A percentile compares a stretch with the other conserved stretches of the same genome.
These are phyloP conservation scores for Penicillium flavigenum DNA, from an alignment of 495 filamentous ascomycete species.

Conservation along the genomic window DNA sequence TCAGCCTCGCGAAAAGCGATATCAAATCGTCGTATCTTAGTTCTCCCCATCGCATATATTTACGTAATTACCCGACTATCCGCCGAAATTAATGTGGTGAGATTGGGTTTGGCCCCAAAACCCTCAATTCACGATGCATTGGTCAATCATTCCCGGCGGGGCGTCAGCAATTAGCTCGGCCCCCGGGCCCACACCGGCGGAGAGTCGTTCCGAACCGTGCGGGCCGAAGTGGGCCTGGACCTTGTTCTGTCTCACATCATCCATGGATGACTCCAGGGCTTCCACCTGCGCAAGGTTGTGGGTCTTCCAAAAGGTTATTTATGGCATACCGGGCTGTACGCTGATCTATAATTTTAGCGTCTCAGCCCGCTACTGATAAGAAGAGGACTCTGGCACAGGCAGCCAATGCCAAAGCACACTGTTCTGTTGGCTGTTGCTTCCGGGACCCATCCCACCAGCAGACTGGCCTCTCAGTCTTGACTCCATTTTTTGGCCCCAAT, in stretches of 20 bases:
- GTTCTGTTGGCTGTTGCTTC: too few relatives aligned
- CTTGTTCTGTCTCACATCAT: too few relatives aligned
- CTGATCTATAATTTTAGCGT: too few relatives aligned
- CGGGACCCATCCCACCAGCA: too few relatives aligned
- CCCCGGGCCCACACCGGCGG: background rate
- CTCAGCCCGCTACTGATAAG: too few relatives aligned
- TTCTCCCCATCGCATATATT: background rate
- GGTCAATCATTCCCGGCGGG: background rate
- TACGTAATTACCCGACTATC: background rate
- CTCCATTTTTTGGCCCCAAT: background rate
- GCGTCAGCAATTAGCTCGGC: too few relatives aligned
- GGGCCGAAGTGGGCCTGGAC: background rate
- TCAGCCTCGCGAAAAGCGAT: background rate
- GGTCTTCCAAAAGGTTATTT: too few relatives aligned
- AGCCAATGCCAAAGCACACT: too few relatives aligned
- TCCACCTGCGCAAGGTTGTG: too few relatives aligned
- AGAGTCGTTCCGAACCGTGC: background rate
- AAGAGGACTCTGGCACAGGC: too few relatives aligned
- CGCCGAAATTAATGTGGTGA: background rate
- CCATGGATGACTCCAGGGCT: too few relatives aligned
- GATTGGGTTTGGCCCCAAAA: conserved; percentile 1
- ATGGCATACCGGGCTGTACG: too few relatives aligned
- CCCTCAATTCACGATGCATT: background rate
- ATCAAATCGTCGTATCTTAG: background rate
- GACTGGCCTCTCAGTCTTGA: background rate